Base-by-base conservation (phyloP, 2,329 filamentous ascomycete species). In the Bertia moriformis region DNA sequence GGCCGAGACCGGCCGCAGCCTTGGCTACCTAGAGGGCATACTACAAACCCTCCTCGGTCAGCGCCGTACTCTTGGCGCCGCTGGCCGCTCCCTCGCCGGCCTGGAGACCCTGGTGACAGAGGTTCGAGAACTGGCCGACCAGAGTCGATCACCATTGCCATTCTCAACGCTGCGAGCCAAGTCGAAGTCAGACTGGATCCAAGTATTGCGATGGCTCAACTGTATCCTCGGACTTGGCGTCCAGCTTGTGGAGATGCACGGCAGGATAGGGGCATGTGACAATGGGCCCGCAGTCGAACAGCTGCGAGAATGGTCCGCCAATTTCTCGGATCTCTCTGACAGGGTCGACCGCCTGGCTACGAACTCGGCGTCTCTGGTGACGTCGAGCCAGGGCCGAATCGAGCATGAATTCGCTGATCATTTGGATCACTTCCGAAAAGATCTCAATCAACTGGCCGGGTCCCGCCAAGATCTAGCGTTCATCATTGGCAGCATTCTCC, bases 11-110 rank as follows among this genome's bases (percentile, higher is more conserved):
- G 69, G 72, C 32, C 73, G 87, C 51, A 89, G 86, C 53, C 71
- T 83, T 38, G 86, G 86, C 0, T 84, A 84, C 46, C 64, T 95
- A 14, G 91, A 98, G 54, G 86, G 88, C 18, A 68, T 95, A 42
- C 63, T 96, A 19, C 69, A 79, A 42, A 60, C 76, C n/a, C 55
- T 73, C 1, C 51, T 85, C 12, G 58, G 62, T 3, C 83, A 88
- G 53, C 67, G 80, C 42, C 56, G 55, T 37, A 56, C 60, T 4
- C 59, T 80, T 22, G 58, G 62, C 32, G 46, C 56, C 14, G 50
- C 59, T 13, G 46, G 63, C 3, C 52, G 50, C 13, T 53, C 59
- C 1, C 49, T 69, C 10, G 48, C 51, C 13, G 51, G 51, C 13
- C 57, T 77, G 4, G 38, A 18, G 1, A 14, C 45, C 5, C 39